phyloP scores from a whole-genome alignment of 2,329 filamentous ascomycete species.

The Trichoderma atroviride region DNA sequence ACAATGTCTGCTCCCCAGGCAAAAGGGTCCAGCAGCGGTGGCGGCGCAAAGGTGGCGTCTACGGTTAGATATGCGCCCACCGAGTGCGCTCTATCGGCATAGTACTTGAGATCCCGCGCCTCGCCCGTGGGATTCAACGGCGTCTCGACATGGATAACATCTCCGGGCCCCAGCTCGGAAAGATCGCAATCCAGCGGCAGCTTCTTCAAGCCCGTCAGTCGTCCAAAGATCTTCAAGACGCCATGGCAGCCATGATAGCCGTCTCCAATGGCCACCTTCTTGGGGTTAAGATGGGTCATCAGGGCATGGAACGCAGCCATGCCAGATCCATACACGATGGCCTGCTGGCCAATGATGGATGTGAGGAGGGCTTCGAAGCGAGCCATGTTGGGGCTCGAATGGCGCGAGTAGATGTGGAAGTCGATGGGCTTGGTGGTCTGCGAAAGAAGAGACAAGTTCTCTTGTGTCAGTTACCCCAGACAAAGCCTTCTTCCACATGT shows the following conservation, averaged over 20 bases:
- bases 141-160: slow-evolving; percentile 89
- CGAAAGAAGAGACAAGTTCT: no score
- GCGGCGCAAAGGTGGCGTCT: slow-evolving; percentile 91
- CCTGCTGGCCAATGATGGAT: slow-evolving; percentile 68
- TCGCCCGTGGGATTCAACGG: slow-evolving; percentile 89
- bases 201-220: slow-evolving; percentile 73
- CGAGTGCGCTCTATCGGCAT: slow-evolving; percentile 71
- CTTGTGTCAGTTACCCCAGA: neutral
- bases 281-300: slow-evolving; percentile 81
- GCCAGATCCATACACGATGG: slow-evolving; percentile 80
- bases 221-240: slow-evolving; percentile 72
- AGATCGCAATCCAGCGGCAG: slow-evolving; percentile 70
- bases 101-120: slow-evolving; percentile 71
- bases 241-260: slow-evolving; percentile 96
- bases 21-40: slow-evolving; percentile 86
- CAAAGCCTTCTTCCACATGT: neutral
- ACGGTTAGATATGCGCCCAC: slow-evolving; percentile 78
- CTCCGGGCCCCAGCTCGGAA: slow-evolving; percentile 70
- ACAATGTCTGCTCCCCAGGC: slow-evolving; percentile 77
- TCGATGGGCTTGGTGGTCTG: slow-evolving; percentile 46
- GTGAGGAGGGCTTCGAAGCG: slow-evolving; percentile 84
- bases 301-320: slow-evolving; percentile 87
- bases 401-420: slow-evolving; percentile 81
- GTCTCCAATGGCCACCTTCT: slow-evolving; percentile 76
- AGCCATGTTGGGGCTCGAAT: slow-evolving; percentile 75